Evolutionary conservation across 805 yeast genomes (phyloP).

Genomic region (Grigorovia yakushimaensis): DNA sequence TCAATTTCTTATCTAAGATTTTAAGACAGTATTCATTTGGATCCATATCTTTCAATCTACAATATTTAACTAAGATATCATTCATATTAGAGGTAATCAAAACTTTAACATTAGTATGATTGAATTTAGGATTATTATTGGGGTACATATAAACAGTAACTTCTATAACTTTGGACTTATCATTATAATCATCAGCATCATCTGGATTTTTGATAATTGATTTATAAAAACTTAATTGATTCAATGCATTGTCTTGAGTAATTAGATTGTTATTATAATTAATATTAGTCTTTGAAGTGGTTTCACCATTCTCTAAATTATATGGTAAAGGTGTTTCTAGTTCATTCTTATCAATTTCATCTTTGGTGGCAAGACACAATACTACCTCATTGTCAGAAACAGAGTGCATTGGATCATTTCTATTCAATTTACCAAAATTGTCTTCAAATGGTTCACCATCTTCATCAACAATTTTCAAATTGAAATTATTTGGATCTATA

Average conservation of each 20-base stretch:
- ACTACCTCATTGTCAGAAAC: conserved; percentile 81
- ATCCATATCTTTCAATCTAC: conserved; percentile 28
- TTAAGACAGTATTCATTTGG: conserved; percentile 31
- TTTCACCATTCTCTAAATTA: conserved; percentile 10
- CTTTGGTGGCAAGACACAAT: conserved; percentile 47
- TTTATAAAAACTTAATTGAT: conserved; percentile 31
- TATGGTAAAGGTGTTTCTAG: conserved; percentile 44
- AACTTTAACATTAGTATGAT: conserved; percentile 25
- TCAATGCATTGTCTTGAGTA: conserved; percentile 7
- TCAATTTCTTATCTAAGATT: conserved; percentile 23
- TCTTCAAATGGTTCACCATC: conserved; percentile 88
- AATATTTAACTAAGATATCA: conserved; percentile 30
- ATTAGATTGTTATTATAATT: not conserved
- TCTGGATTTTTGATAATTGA: conserved; percentile 27
- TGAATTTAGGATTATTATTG: conserved; percentile 20
- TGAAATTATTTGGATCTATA: conserved; percentile 24
- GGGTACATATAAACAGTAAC: conserved; percentile 30
- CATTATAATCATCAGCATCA: conserved; percentile 10
- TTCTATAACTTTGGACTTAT: conserved; percentile 22
- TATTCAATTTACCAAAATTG: conserved; percentile 77
- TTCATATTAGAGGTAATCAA: conserved; percentile 29
- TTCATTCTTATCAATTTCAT: conserved; percentile 40
- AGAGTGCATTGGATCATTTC: conserved; percentile 54
- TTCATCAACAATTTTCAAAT: conserved; percentile 73
- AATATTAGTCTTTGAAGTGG: not conserved